A percentile compares a stretch with the other conserved stretches of the same genome.
Conservation (phyloP, 1,284 basidiomycete species). For the Phellopilus nigrolimitatus region DNA sequence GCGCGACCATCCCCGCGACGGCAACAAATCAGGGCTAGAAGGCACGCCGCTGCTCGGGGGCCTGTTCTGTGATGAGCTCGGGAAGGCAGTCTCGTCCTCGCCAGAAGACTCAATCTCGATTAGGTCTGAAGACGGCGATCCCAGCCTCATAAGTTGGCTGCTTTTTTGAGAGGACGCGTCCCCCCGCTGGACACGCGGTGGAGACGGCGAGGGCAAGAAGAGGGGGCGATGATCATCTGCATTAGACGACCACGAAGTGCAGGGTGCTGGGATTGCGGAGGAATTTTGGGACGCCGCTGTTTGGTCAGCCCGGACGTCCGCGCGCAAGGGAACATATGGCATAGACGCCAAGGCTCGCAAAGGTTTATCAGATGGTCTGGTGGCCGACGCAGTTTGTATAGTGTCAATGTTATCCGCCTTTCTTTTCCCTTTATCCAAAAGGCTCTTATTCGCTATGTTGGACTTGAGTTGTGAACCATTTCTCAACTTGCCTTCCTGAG, state of each 20-base stretch:
- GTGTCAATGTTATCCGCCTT: neutral
- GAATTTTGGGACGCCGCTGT: neutral
- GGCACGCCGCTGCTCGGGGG: neutral
- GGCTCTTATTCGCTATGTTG: neutral
- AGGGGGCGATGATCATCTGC: neutral
- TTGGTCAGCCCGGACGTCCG: neutral
- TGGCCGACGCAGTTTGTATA: neutral
- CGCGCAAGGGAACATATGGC: neutral
- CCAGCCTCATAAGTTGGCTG: too few relatives aligned
- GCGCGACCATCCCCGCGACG: neutral
- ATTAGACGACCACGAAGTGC: neutral
- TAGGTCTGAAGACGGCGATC: neutral
- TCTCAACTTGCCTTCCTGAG: neutral
- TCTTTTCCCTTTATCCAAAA: neutral
- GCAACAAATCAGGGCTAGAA: neutral
- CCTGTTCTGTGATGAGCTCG: neutral
- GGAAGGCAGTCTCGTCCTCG: neutral
- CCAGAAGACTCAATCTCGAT: neutral
- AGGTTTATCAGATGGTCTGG: neutral
- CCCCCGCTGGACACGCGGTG: too few relatives aligned
- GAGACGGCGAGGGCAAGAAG: slow-evolving; percentile 7
- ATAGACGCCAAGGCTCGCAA: neutral
- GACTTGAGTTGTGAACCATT: neutral
- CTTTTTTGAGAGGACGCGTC: neutral
- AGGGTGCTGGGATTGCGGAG: neutral